Evolutionary conservation across 495 filamentous ascomycete species (phyloP).

Genomic region (Glonium stellatum): DNA sequence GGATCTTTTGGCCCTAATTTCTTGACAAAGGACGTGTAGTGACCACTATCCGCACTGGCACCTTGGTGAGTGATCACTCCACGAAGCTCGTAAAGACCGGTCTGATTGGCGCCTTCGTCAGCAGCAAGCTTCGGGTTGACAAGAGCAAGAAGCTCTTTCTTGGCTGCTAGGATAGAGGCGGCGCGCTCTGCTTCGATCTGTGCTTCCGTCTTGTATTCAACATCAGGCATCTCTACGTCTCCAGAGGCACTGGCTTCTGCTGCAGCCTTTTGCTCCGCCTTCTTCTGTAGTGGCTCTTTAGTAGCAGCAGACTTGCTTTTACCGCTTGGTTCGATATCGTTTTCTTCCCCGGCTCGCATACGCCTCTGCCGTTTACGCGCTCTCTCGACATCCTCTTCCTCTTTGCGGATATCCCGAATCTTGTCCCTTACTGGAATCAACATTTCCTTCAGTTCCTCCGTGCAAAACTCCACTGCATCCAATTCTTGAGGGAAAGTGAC

Average conservation of each 20-base stretch:
- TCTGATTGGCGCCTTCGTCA: slow-evolving; percentile 80
- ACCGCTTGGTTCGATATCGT: slow-evolving; percentile 39
- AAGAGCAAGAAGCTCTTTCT: slow-evolving; percentile 73
- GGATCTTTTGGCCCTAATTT: slow-evolving; percentile 65
- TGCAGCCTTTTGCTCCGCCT: slow-evolving; percentile 41
- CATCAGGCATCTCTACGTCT: slow-evolving; percentile 65
- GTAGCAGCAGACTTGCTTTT: not conserved
- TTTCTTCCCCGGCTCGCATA: slow-evolving; percentile 55
- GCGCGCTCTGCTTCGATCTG: slow-evolving; percentile 79
- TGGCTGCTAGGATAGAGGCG: slow-evolving; percentile 63
- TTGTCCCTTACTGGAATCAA: slow-evolving; percentile 89
- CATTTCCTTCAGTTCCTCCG: slow-evolving; percentile 73
- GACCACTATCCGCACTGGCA: slow-evolving; percentile 90
- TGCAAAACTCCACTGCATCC: slow-evolving; percentile 91
- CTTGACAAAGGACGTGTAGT: slow-evolving; percentile 97
- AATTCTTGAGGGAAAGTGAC: slow-evolving; percentile 91
- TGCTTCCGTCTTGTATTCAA: slow-evolving; percentile 84
- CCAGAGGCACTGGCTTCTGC: slow-evolving; percentile 48
- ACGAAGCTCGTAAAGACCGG: slow-evolving; percentile 87
- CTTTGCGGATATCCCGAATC: slow-evolving; percentile 90
- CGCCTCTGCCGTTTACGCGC: slow-evolving; percentile 81
- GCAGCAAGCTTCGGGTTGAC: slow-evolving; percentile 62
- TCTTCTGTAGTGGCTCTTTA: slow-evolving; percentile 43
- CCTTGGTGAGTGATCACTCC: slow-evolving; percentile 98
- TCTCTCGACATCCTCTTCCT: slow-evolving; percentile 83